Conservation (phyloP, 2,329 filamentous ascomycete species). For the Xylaria sp. region DNA sequence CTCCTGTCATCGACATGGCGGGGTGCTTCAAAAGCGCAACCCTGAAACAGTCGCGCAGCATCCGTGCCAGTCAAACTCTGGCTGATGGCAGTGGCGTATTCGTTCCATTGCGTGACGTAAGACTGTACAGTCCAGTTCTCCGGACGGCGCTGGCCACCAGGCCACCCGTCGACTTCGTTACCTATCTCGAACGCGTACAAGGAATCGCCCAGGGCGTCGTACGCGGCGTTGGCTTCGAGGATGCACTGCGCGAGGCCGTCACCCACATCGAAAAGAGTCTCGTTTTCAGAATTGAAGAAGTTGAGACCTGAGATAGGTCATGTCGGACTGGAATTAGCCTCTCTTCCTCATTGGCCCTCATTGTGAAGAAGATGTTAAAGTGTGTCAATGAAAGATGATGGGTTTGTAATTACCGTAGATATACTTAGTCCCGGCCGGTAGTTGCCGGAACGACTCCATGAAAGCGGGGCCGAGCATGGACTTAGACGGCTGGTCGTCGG, state of each 20-base stretch:
- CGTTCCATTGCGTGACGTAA: slow-evolving; percentile 14
- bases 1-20: background rate
- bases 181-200: slow-evolving; percentile 15
- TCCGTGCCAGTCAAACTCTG: slow-evolving; percentile 2
- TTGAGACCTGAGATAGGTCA: background rate
- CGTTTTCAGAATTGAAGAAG: slow-evolving; percentile 11
- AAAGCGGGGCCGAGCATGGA: slow-evolving; percentile 8
- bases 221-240: background rate
- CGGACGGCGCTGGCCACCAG: background rate
- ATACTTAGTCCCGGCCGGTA: slow-evolving; percentile 3
- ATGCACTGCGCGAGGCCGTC: slow-evolving; percentile 5
- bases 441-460: slow-evolving; percentile 7
- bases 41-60: slow-evolving; percentile 1
- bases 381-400: no score
- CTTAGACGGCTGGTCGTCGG: background rate
- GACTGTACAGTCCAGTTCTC: slow-evolving; percentile 5
- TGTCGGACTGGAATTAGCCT: no score
- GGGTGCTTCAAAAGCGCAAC: slow-evolving; percentile 10
- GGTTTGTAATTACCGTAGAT: slow-evolving; percentile 4
- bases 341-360: no score
- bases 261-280: slow-evolving; percentile 14
- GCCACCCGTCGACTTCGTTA: slow-evolving; percentile 17
- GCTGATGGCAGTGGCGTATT: slow-evolving; percentile 14
- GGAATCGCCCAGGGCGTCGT: slow-evolving; percentile 4
- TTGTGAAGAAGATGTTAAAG: no score